phyloP scores from a whole-genome alignment of 305 asterid genomes.

The Nicotiana rustica region DNA sequence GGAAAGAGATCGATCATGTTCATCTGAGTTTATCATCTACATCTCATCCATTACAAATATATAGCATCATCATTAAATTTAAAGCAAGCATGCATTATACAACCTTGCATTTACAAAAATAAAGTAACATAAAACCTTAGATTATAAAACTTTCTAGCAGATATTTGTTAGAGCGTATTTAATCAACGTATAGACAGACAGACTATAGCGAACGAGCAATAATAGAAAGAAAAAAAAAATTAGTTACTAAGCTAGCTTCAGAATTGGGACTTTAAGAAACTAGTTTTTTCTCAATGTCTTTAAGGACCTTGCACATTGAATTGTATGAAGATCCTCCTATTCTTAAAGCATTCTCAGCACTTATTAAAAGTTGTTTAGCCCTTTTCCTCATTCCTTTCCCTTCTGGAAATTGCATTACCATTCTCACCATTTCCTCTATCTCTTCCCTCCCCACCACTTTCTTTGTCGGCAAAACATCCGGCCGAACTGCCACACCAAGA shows the following conservation, averaged over 20 bases:
- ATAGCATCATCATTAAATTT: no score
- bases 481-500: slow-evolving; percentile 55
- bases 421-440: slow-evolving; percentile 55
- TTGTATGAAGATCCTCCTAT: slow-evolving; percentile 55
- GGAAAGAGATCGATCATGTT: no score
- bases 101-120: no score
- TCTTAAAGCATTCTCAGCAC: slow-evolving; percentile 43
- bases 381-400: slow-evolving; percentile 48
- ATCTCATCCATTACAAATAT: no score
- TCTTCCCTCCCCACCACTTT: slow-evolving; percentile 58
- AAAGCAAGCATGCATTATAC: no score
- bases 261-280: background rate
- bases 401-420: slow-evolving; percentile 48
- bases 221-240: no score
- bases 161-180: no score
- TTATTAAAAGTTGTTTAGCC: slow-evolving; percentile 44
- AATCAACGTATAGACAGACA: no score
- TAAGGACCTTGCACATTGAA: slow-evolving; percentile 41
- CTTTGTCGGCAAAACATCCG: slow-evolving; percentile 43
- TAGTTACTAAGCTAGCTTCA: background rate
- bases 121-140: no score
- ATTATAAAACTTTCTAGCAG: no score
- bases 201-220: no score
- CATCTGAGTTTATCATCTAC: no score
- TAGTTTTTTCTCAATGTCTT: slow-evolving; percentile 14